Conservation (phyloP, 2,329 filamentous ascomycete species). For the Colletotrichum ledebouriae region DNA sequence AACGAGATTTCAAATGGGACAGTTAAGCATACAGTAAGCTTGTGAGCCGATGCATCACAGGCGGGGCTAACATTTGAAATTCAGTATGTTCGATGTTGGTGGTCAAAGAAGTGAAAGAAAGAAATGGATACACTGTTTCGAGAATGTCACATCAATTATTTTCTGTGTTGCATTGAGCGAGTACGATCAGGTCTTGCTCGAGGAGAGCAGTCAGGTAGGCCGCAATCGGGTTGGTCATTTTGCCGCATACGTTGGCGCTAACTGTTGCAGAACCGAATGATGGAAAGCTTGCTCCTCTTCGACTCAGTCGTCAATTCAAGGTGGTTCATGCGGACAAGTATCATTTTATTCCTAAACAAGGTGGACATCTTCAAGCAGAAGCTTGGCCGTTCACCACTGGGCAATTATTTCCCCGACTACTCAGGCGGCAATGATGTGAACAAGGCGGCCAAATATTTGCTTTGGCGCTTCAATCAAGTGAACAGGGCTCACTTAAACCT, state of each 20-base stretch:
- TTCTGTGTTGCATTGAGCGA: slow-evolving; percentile 98
- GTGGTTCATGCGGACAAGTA: slow-evolving; percentile 99
- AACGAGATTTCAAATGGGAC: slow-evolving; percentile 98
- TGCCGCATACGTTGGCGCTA: slow-evolving; percentile 38
- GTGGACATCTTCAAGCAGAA: slow-evolving; percentile 99
- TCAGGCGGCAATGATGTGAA: slow-evolving; percentile 98
- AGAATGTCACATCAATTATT: slow-evolving; percentile 99
- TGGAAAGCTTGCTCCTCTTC: slow-evolving; percentile 96
- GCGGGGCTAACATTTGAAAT: slow-evolving; percentile 1
- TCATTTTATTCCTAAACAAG: slow-evolving; percentile 98
- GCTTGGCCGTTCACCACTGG: slow-evolving; percentile 86
- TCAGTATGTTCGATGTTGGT: slow-evolving; percentile 98
- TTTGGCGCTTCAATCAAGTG: slow-evolving; percentile 99
- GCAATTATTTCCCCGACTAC: slow-evolving; percentile 98
- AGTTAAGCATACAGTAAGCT: slow-evolving; percentile 95
- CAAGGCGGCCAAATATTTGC: slow-evolving; percentile 94
- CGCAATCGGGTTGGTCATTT: background rate
- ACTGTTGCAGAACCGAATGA: slow-evolving; percentile 89
- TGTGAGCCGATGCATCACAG: background rate
- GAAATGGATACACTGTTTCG: slow-evolving; percentile 99
- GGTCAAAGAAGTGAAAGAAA: slow-evolving; percentile 97
- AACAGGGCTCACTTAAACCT: slow-evolving; percentile 96
- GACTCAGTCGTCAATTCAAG: slow-evolving; percentile 98
- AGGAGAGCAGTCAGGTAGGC: slow-evolving; percentile 94
- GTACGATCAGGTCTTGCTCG: slow-evolving; percentile 96